These are phyloP conservation scores for Lactarius psammicola DNA, from an alignment of 768 basidiomycete species.

Conservation along the genomic window DNA sequence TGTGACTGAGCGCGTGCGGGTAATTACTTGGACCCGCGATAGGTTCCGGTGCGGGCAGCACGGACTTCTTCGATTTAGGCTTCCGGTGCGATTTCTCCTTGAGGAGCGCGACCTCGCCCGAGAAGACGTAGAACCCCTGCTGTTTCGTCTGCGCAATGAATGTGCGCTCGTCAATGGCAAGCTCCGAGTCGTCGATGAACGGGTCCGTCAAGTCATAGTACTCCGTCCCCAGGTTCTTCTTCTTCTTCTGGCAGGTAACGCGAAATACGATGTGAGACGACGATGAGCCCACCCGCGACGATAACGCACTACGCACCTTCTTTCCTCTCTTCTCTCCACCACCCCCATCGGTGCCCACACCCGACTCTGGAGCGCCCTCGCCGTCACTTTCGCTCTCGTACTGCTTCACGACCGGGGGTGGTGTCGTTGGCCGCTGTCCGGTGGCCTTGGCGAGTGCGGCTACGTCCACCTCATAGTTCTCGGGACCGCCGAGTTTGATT, in stretches of 20 bases:
- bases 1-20: conserved; percentile 18
- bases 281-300: not conserved
- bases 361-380: conserved; percentile 34
- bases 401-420: conserved; percentile 39
- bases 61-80: conserved; percentile 30
- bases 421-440: conserved; percentile 63
- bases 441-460: conserved; percentile 54
- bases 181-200: conserved; percentile 97
- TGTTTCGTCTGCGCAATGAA: conserved; percentile 91
- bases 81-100: conserved; percentile 54
- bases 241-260: conserved; percentile 28
- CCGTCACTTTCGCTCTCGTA: conserved; percentile 55
- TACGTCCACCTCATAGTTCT: conserved; percentile 74
- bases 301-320: conserved; percentile 32
- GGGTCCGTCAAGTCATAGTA: conserved; percentile 92
- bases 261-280: not conserved
- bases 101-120: conserved; percentile 82
- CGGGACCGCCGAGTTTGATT: conserved; percentile 68
- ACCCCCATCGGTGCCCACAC: conserved; percentile 32
- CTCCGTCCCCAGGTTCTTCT: conserved; percentile 56
- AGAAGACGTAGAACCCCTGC: conserved; percentile 89
- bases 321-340: conserved; percentile 41
- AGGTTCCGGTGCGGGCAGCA: conserved; percentile 22
- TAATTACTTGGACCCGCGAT: conserved; percentile 27
- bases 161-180: conserved; percentile 85